Conservation (phyloP, 805 yeast genomes). For the Kodamaea hsintzibuensis region DNA sequence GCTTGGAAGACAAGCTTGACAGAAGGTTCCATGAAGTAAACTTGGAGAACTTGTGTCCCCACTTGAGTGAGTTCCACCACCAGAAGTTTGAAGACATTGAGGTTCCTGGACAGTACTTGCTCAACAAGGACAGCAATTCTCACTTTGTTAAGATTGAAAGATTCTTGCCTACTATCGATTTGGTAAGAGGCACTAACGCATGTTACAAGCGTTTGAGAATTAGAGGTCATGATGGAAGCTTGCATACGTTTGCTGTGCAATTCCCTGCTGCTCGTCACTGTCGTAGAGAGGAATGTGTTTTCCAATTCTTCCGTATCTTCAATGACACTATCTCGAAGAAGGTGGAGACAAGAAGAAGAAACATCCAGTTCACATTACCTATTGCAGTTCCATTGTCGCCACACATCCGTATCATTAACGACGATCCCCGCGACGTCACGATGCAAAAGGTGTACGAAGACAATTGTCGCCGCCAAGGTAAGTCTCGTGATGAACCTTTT, state of each 20-base stretch:
- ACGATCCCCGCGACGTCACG: constrained; percentile 72
- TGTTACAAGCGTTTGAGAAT: constrained; percentile 88
- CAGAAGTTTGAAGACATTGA: constrained; percentile 98
- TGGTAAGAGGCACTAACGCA: constrained; percentile 85
- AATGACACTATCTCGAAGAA: constrained; percentile 77
- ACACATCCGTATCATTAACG: constrained; percentile 85
- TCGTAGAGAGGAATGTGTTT: constrained; percentile 91
- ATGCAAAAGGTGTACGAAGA: constrained; percentile 86
- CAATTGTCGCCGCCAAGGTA: constrained; percentile 69
- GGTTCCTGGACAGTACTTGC: constrained; percentile 92
- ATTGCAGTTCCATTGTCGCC: constrained; percentile 93
- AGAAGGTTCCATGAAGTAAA: constrained; percentile 77
- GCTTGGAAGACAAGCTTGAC: constrained; percentile 89
- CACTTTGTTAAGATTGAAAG: constrained; percentile 93
- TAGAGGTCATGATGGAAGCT: constrained; percentile 90
- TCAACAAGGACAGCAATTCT: constrained; percentile 83
- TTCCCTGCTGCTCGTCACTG: constrained; percentile 98
- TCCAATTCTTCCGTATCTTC: constrained; percentile 87
- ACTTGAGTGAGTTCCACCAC: constrained; percentile 94
- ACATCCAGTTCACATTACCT: constrained; percentile 83
- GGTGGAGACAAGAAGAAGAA: constrained; percentile 85
- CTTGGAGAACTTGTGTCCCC: constrained; percentile 90
- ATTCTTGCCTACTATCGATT: constrained; percentile 83
- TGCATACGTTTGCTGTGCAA: constrained; percentile 93
- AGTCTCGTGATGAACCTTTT: constrained; percentile 86